Base-by-base conservation (phyloP, 371 early-diverging fungal genomes). In the Conidiobolus incongruus region DNA sequence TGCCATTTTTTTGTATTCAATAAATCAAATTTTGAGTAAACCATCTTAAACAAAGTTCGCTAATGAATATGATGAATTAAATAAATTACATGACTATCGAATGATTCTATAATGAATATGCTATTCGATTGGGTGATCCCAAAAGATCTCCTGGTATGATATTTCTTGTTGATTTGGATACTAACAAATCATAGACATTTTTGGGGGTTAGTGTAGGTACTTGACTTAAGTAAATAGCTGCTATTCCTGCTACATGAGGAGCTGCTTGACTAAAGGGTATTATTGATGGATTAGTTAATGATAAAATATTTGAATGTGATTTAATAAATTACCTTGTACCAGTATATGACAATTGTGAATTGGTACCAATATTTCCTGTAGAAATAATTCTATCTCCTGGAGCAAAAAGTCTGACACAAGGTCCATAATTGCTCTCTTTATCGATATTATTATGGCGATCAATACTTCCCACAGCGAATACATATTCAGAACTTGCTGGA, bases 161-260 rank as follows among this genome's bases (percentile, higher is more conserved):
- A 28, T 44, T 24, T 23, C 19, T 42, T n/a, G 44, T 48, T 2
- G 36, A 43, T 23, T 32, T 15, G 6, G 11, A 5, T 13, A 21
- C 10, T 4, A 48, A 7, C n/a, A 33, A 21, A 11, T 2, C 15
- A 20, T 43, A 43, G 13, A 48, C 29, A 12, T 41, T 6, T 8
- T 35, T 22, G 10, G 19, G 10, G 2, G 36, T 42, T 4, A 30
- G 10, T 1, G 8, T 12, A 24, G 24, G 24, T 6, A 15, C 15
- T 17, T 36, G 3, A 7, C 23, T 2, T 8, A 59, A 54, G 21
- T 61, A 45, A 23, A 63, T 38, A 35, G 82, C 81, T 46, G 75
- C 68, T 30, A 72, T 66, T 44, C 87, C 88, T 42, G 85, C 65
- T 21, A 75, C 76, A 57, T 85, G 85, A 20, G 91, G 87, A 17